Evolutionary conservation across 2,329 filamentous ascomycete genomes (phyloP), one percentile per base, ranked within the genome.

Genomic region (Phyllosticta paracitricarpa): DNA sequence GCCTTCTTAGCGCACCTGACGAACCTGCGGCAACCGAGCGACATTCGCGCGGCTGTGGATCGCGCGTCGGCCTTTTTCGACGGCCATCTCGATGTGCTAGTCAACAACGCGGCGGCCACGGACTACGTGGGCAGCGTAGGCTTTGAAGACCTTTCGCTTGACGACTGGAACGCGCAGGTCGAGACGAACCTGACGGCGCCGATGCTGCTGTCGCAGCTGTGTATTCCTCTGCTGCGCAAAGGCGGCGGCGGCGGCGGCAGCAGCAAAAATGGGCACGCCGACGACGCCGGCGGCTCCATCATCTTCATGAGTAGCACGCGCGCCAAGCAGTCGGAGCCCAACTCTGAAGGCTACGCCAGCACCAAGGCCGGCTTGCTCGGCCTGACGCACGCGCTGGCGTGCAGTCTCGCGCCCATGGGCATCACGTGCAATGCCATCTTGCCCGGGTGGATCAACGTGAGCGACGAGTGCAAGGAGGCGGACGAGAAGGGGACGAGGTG

Each of bases 401-500:
- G 79, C 7, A 78, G 75, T 51, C 68, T 81, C 14, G 76, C 73
- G 1, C 67, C 70, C 3, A 73, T 76, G 54, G 73, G 74, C 10
- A 75, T 82, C 26, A 71, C 78, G 4, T 77, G 79, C 26, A 82
- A 81, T 63, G 74, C 78, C 0, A 77, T 82, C 17, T 66, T 81
- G 35, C 79, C 78, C 0, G 79, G 80, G 0, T 82, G 80, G 80
- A 79, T 82, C 55, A 74, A 81, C 65, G 79, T 81, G 7, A 70
- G 66, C 55, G 71, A 80, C 54, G 76, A 78, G 67, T 73, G 70
- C 52, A 71, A 71, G 63, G 66, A 67, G 51, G 76, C 69, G 2
- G 77, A 81, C 65, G 73, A 76, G 65, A 68, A 71, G 51, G 73
- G 73, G 0, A 63, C 57, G 56, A 63, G 64, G 35, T 82, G 79